These are phyloP conservation scores for Rhynchosporium graminicola DNA, from an alignment of 2,329 filamentous ascomycete species.

Conservation along the genomic window DNA sequence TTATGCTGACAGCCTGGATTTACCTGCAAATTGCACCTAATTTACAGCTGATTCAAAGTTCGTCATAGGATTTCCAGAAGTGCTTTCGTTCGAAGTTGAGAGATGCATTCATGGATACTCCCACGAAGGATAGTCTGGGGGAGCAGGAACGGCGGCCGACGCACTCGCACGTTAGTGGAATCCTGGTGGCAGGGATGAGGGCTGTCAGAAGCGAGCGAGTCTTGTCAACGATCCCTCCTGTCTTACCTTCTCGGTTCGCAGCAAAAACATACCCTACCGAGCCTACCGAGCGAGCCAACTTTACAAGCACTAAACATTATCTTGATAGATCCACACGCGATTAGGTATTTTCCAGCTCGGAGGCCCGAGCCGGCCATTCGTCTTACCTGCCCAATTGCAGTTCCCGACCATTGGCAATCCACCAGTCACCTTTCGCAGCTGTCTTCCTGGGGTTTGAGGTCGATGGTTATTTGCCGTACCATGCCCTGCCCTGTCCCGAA, in stretches of 20 bases:
- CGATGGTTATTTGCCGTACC: not conserved
- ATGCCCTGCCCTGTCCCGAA: no score
- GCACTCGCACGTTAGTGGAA: slow-evolving; percentile 9
- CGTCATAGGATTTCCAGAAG: not conserved
- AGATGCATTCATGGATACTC: not conserved
- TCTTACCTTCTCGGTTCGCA: not conserved
- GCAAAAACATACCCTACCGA: not conserved
- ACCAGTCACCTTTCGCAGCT: not conserved
- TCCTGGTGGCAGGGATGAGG: slow-evolving; percentile 6
- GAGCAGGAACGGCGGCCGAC: not conserved
- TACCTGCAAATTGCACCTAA: not conserved
- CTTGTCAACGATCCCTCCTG: not conserved
- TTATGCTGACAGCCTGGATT: not conserved
- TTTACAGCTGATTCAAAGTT: not conserved
- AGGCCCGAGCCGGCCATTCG: slow-evolving; percentile 12
- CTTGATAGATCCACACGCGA: slow-evolving; percentile 8
- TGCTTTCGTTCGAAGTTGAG: not conserved
- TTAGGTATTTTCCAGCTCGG: not conserved
- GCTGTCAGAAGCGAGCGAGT: not conserved
- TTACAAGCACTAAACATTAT: not conserved
- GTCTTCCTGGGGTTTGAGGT: slow-evolving; percentile 6
- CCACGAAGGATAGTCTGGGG: slow-evolving; percentile 1
- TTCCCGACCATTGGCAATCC: slow-evolving; percentile 1
- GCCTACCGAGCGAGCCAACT: no score
- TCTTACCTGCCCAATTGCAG: not conserved